These are phyloP conservation scores for Termitomyces sp. DNA, from an alignment of 768 basidiomycete species.

Conservation along the genomic window DNA sequence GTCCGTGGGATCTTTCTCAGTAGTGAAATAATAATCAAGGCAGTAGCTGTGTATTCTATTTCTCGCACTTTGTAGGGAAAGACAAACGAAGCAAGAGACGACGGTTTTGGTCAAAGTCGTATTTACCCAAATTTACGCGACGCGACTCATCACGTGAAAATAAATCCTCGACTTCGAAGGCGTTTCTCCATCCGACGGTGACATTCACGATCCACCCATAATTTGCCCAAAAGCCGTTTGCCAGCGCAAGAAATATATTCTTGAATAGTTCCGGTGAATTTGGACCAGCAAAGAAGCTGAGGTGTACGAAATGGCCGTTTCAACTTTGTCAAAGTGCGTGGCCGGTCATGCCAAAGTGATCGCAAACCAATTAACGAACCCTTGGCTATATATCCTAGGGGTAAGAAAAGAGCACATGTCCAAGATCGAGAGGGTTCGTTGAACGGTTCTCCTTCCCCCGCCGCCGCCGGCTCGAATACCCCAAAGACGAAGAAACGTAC, in stretches of 20 bases:
- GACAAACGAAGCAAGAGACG: background rate
- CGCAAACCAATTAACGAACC: conserved; percentile 9
- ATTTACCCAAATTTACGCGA: conserved; percentile 4
- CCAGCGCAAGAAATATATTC: conserved; percentile 9
- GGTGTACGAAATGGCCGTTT: conserved; percentile 13
- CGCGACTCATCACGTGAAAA: conserved; percentile 16
- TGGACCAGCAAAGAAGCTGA: background rate
- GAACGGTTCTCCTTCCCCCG: conserved; percentile 29
- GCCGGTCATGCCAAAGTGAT: background rate
- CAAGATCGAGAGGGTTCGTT: conserved; percentile 23
- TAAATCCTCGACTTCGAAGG: too few relatives aligned
- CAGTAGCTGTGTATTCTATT: background rate
- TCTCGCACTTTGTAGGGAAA: background rate
- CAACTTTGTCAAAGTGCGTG: conserved; percentile 26
- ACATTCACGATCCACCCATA: conserved; percentile 28
- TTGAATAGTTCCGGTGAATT: conserved; percentile 1
- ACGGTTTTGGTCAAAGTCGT: conserved; percentile 1
- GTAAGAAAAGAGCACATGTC: conserved; percentile 45
- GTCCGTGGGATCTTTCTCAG: background rate
- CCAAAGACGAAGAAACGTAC: conserved; percentile 45
- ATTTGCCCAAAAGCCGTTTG: conserved; percentile 4
- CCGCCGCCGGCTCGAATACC: conserved; percentile 18
- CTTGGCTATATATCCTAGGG: conserved; percentile 21
- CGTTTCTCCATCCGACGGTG: conserved; percentile 20
- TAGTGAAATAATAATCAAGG: background rate